A percentile compares a stretch with the other conserved stretches of the same genome.
These are phyloP conservation scores for Paulownia fortunei DNA, from an alignment of 257 asterid genomes.

Conservation along the genomic window DNA sequence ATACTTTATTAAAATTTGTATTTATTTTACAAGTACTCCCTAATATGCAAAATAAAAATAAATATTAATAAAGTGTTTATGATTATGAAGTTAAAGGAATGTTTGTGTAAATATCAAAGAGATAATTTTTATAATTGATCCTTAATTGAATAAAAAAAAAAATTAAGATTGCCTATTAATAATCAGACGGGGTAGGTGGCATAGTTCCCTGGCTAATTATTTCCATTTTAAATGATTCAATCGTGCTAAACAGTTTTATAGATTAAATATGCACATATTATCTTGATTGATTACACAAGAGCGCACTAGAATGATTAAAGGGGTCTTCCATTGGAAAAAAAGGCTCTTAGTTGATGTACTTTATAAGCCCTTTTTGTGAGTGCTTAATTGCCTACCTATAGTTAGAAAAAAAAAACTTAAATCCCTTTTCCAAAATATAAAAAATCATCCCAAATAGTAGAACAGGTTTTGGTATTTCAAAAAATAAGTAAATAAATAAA, in stretches of 20 bases:
- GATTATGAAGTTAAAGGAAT: too few relatives aligned
- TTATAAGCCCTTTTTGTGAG: slow-evolving; percentile 1
- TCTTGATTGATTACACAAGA: slow-evolving; percentile 5
- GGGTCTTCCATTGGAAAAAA: neutral
- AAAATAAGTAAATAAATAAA: neutral
- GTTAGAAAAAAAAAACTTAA: neutral
- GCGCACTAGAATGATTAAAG: slow-evolving; percentile 32
- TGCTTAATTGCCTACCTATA: slow-evolving; percentile 9
- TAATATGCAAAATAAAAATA: too few relatives aligned
- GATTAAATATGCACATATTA: neutral
- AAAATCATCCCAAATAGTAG: neutral
- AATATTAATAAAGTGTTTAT: too few relatives aligned
- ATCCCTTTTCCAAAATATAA: neutral
- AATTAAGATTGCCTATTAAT: slow-evolving; percentile 12
- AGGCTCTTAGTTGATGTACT: neutral
- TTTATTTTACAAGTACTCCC: too few relatives aligned
- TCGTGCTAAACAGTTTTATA: neutral
- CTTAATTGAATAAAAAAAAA: neutral
- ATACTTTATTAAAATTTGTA: too few relatives aligned
- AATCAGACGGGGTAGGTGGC: slow-evolving; percentile 18
- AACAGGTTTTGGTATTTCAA: neutral
- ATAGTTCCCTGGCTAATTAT: neutral
- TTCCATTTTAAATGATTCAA: neutral
- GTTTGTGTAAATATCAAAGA: too few relatives aligned
- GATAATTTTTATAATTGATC: neutral